Evolutionary conservation across 2,329 filamentous ascomycete species (phyloP).

Genomic region (Cylindrodendrum hubeiense): DNA sequence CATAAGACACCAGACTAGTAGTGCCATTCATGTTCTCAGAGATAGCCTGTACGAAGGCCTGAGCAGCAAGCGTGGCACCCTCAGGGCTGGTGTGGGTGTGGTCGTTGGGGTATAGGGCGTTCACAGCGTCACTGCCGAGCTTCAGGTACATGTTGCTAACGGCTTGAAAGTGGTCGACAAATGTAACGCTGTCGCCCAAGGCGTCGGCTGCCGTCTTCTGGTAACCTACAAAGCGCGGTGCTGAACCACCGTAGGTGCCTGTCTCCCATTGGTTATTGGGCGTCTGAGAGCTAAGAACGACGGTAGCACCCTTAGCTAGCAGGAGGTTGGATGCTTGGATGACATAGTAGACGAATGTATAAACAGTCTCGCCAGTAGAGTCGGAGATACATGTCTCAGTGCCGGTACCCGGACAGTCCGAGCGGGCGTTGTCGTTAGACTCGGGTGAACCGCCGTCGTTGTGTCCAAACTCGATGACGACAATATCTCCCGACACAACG

Average conservation of each 20-base stretch:
- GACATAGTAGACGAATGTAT: conserved; percentile 72
- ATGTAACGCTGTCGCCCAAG: conserved; percentile 59
- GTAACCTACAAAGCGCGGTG: conserved; percentile 69
- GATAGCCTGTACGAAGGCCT: conserved; percentile 61
- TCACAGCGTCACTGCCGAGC: conserved; percentile 62
- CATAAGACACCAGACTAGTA: conserved; percentile 39
- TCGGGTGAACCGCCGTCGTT: conserved; percentile 74
- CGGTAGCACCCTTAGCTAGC: conserved; percentile 68
- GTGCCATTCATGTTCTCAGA: conserved; percentile 45
- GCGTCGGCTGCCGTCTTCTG: conserved; percentile 55
- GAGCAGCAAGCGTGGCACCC: conserved; percentile 67
- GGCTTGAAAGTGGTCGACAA: conserved; percentile 71
- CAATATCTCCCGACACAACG: conserved; percentile 71
- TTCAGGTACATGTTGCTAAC: conserved; percentile 64
- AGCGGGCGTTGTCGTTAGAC: conserved; percentile 70
- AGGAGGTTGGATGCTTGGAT: conserved; percentile 67
- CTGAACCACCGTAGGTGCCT: conserved; percentile 61
- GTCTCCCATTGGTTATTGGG: conserved; percentile 70
- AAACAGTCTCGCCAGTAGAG: conserved; percentile 60
- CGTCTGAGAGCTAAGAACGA: conserved; percentile 70
- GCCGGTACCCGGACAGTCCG: conserved; percentile 68
- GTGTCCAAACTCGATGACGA: conserved; percentile 79
- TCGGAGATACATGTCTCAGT: conserved; percentile 61
- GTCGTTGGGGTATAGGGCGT: conserved; percentile 68
- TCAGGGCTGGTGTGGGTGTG: conserved; percentile 72